Evolutionary conservation across 179 eudicot species (phyloP).

Genomic region (Monotropa hypopitys): DNA sequence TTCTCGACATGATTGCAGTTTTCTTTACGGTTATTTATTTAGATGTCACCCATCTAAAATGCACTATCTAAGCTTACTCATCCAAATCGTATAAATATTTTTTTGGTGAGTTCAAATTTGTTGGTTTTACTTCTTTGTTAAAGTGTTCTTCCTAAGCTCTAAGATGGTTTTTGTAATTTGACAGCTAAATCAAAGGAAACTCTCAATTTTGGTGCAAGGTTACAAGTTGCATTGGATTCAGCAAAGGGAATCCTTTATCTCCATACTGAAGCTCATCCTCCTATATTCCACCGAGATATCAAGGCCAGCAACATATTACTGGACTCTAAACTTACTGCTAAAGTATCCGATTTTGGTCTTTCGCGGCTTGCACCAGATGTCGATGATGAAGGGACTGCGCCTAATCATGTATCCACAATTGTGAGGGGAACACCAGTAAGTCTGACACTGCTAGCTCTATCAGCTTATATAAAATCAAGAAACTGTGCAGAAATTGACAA

Average conservation of each 20-base stretch:
- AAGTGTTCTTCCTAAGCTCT: neutral
- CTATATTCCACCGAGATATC: conserved; percentile 68
- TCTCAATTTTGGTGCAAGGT: conserved; percentile 28
- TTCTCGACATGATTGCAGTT: neutral
- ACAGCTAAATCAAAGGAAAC: conserved; percentile 25
- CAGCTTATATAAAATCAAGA: neutral
- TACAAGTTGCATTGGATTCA: conserved; percentile 46
- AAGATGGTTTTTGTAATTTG: neutral
- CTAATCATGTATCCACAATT: conserved; percentile 49
- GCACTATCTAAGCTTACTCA: neutral
- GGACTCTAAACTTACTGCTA: conserved; percentile 46
- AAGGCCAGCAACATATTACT: conserved; percentile 59
- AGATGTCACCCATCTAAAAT: neutral
- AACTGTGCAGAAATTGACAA: neutral
- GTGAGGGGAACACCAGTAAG: conserved; percentile 75
- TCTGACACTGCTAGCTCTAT: neutral
- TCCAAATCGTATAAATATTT: neutral
- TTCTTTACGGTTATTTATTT: neutral
- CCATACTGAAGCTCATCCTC: conserved; percentile 69
- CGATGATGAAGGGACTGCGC: conserved; percentile 35
- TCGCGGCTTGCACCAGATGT: conserved; percentile 61
- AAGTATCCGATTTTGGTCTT: conserved; percentile 75
- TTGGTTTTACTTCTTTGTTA: neutral
- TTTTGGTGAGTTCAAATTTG: neutral
- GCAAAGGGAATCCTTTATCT: conserved; percentile 69